Evolutionary conservation across 2,329 filamentous ascomycete genomes (phyloP), one percentile per base, ranked within the genome.

Genomic region (Botrytis squamosa): DNA sequence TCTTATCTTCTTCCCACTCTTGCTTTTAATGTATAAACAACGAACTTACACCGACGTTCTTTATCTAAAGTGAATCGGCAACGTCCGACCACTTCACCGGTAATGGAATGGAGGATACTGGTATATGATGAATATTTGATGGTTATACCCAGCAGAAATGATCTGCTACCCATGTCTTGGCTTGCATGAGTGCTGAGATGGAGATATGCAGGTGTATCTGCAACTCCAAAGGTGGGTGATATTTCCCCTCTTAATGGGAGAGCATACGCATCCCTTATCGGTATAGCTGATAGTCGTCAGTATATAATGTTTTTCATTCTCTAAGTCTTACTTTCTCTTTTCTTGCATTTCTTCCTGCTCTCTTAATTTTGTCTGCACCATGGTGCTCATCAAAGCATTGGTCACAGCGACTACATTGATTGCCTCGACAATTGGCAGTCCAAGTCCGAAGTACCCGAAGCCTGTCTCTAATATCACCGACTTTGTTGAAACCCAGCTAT

Each of bases 401-500:
- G 22, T 68, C 36, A 49, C 49, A 57, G 46, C 22, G 57, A 55
- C 62, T 29, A 72, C 62, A 29, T 72, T 72, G n/a, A 57, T 68
- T 44, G 22, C 29, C 29, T 59, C 38, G 29, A 40, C 62, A 67
- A 38, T 72, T 49, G 60, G 40, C 33, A 72, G 63, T 46, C 70
- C 62, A 40, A 57, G 55, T 68, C 62, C 62, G 14, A 67, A 68
- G 40, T 68, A 67, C 22, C 22, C 22, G 38, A 68, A 72, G 42
- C 70, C 46, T 55, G 40, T 25, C 29, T 67, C 57, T 38, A 72
- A 72, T 46, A 38, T 22, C 33, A 68, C 70, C 25, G 70, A 67
- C 33, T 60, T 72, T 40, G 79, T 82, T 52, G 78, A 79, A 6
- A 79, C 77, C n/a, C 83, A 84, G 75, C 78, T 81, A 46, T 72